phyloP scores from a whole-genome alignment of 2,329 filamentous ascomycete species.

The Fusarium pilosicola region DNA sequence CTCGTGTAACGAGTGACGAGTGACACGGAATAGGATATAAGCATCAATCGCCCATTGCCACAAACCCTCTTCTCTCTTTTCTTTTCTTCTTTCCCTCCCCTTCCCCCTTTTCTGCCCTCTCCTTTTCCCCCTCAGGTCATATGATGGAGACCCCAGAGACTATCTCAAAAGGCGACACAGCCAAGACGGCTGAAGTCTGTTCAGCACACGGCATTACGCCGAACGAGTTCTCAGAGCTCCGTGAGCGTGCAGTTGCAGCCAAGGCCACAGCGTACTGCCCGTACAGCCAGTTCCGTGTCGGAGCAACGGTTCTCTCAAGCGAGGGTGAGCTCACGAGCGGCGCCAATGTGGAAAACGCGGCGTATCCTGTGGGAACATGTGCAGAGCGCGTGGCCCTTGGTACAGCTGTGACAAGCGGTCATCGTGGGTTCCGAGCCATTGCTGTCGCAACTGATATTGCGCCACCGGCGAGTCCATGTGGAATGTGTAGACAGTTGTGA shows the following conservation, averaged over 20 bases:
- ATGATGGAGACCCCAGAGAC: slow-evolving; percentile 39
- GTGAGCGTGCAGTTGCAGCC: slow-evolving; percentile 71
- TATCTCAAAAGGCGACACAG: slow-evolving; percentile 43
- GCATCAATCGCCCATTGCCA: not conserved
- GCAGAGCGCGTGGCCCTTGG: slow-evolving; percentile 91
- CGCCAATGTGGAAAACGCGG: slow-evolving; percentile 92
- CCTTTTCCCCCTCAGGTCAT: not conserved
- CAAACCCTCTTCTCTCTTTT: not conserved
- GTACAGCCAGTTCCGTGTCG: slow-evolving; percentile 92
- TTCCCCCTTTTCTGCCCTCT: not conserved
- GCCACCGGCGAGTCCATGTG: slow-evolving; percentile 81
- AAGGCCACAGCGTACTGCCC: slow-evolving; percentile 89
- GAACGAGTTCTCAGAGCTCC: slow-evolving; percentile 73
- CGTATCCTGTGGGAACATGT: slow-evolving; percentile 94
- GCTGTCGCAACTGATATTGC: slow-evolving; percentile 85
- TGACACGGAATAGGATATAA: slow-evolving; percentile 27
- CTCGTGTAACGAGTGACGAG: slow-evolving; percentile 23
- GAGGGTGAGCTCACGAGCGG: slow-evolving; percentile 62
- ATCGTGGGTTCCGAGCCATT: slow-evolving; percentile 75
- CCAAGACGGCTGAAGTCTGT: slow-evolving; percentile 44
- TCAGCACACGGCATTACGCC: slow-evolving; percentile 61
- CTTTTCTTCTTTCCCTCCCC: not conserved
- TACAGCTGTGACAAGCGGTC: slow-evolving; percentile 74
- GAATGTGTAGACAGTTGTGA: slow-evolving; percentile 95
- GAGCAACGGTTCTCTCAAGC: slow-evolving; percentile 75